These are phyloP conservation scores for Camellia oleifera DNA, from an alignment of 179 eudicot species.

Conservation along the genomic window DNA sequence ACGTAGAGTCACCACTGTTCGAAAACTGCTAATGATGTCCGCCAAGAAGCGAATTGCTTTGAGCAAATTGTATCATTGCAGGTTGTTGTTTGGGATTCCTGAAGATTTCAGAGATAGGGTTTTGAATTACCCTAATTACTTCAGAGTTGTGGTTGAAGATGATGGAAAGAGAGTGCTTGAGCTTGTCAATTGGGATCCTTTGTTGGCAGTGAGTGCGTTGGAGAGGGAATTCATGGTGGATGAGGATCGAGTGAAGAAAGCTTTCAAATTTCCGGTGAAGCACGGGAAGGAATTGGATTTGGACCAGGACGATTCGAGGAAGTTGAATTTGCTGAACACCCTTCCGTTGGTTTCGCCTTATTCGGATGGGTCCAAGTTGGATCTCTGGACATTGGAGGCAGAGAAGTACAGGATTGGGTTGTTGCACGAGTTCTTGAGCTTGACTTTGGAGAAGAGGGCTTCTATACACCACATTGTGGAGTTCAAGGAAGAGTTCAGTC, in stretches of 20 bases:
- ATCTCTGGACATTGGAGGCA: conserved; percentile 75
- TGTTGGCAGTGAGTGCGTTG: conserved; percentile 69
- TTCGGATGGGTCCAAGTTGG: conserved; percentile 79
- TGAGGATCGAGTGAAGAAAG: conserved; percentile 73
- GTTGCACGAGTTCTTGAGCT: conserved; percentile 88
- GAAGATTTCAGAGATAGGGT: conserved; percentile 91
- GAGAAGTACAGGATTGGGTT: conserved; percentile 93
- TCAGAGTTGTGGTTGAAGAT: conserved; percentile 44
- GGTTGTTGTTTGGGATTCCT: conserved; percentile 72
- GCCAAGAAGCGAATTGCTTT: conserved; percentile 61
- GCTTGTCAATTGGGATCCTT: conserved; percentile 71
- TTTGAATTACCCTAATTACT: conserved; percentile 56
- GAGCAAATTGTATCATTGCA: conserved; percentile 73
- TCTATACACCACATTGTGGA: conserved; percentile 93
- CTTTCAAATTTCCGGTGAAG: conserved; percentile 66
- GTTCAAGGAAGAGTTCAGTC: conserved; percentile 97
- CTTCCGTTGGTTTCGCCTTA: conserved; percentile 95
- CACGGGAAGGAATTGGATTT: conserved; percentile 70
- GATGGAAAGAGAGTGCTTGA: conserved; percentile 72
- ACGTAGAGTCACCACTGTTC: conserved; percentile 57
- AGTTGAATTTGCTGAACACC: conserved; percentile 64
- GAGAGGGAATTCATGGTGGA: conserved; percentile 81
- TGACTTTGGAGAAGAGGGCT: conserved; percentile 96
- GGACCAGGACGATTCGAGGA: conserved; percentile 53
- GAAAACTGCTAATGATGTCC: conserved; percentile 85